Conservation (phyloP, 805 yeast genomes). For the Ogataea trehaloabstinens region DNA sequence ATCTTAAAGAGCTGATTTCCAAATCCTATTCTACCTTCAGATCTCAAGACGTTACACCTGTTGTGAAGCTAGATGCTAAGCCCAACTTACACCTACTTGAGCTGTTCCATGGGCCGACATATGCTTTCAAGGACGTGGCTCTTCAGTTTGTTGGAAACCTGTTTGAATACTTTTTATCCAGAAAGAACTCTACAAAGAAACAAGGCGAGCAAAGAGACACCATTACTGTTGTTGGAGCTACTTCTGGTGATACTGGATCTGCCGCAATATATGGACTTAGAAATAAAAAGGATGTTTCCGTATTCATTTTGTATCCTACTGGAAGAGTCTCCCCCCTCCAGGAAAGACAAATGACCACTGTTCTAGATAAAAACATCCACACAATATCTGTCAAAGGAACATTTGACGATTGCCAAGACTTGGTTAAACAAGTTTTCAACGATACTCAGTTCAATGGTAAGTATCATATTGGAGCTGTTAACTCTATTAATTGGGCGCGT, state of each 20-base stretch:
- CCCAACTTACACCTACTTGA: conserved; percentile 75
- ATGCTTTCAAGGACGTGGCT: conserved; percentile 98
- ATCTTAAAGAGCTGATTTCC: conserved; percentile 58
- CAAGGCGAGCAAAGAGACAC: conserved; percentile 60
- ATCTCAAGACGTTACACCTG: conserved; percentile 83
- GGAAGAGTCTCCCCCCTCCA: conserved; percentile 97
- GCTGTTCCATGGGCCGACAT: conserved; percentile 98
- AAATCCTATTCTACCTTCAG: conserved; percentile 91
- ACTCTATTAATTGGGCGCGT: conserved; percentile 99
- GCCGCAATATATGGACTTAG: conserved; percentile 98
- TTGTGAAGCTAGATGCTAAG: conserved; percentile 51
- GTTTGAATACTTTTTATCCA: conserved; percentile 84
- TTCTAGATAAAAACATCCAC: conserved; percentile 87
- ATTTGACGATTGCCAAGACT: conserved; percentile 97
- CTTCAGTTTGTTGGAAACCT: conserved; percentile 96
- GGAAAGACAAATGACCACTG: conserved; percentile 98
- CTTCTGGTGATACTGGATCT: conserved; percentile 98
- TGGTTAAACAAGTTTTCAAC: conserved; percentile 90
- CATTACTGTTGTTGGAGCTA: conserved; percentile 97
- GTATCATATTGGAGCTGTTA: conserved; percentile 96
- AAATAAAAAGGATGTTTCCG: conserved; percentile 97
- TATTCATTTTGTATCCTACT: conserved; percentile 92
- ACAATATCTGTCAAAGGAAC: conserved; percentile 94
- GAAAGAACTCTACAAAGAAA: conserved; percentile 59
- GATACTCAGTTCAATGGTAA: conserved; percentile 83